Percentiles rank a stretch among this genome's conserved stretches.
Conservation (phyloP, 1,139 yeast species). For the Suhomyces bribrorum region DNA sequence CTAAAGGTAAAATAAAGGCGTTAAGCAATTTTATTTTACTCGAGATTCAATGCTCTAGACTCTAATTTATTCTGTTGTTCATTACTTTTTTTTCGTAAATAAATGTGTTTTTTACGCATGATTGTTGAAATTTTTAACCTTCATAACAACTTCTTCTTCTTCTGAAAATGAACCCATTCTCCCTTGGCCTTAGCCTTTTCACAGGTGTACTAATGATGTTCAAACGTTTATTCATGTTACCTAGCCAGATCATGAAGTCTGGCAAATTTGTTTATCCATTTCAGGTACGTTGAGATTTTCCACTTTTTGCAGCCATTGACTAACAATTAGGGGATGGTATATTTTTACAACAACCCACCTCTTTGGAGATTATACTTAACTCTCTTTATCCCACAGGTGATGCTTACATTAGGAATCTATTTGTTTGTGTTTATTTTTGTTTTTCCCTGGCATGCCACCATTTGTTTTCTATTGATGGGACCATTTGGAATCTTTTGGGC, state of each 20-base stretch:
- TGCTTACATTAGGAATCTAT: slow-evolving; percentile 47
- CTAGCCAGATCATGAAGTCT: slow-evolving; percentile 20
- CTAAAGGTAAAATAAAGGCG: too few species aligned
- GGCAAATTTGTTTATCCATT: slow-evolving; percentile 31
- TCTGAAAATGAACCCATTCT: background rate
- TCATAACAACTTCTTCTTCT: too few species aligned
- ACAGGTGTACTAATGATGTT: background rate
- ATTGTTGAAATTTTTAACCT: too few species aligned
- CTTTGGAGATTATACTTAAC: slow-evolving; percentile 55
- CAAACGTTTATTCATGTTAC: slow-evolving; percentile 10
- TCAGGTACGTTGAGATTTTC: slow-evolving; percentile 20
- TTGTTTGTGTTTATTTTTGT: slow-evolving; percentile 36
- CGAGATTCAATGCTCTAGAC: too few species aligned
- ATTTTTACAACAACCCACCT: slow-evolving; percentile 45
- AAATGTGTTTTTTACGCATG: too few species aligned
- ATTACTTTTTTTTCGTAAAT: too few species aligned
- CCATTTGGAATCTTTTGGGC: slow-evolving; percentile 57
- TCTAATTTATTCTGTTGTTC: too few species aligned
- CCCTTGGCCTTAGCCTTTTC: background rate
- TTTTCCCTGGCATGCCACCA: slow-evolving; percentile 50
- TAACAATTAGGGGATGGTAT: slow-evolving; percentile 43
- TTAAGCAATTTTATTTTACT: too few species aligned
- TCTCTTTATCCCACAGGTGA: slow-evolving; percentile 48
- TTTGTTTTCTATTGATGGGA: slow-evolving; percentile 53
- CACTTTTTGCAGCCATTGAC: slow-evolving; percentile 2